Evolutionary conservation across 2,329 filamentous ascomycete species (phyloP).

Genomic region (Sarocladium brachiariae): DNA sequence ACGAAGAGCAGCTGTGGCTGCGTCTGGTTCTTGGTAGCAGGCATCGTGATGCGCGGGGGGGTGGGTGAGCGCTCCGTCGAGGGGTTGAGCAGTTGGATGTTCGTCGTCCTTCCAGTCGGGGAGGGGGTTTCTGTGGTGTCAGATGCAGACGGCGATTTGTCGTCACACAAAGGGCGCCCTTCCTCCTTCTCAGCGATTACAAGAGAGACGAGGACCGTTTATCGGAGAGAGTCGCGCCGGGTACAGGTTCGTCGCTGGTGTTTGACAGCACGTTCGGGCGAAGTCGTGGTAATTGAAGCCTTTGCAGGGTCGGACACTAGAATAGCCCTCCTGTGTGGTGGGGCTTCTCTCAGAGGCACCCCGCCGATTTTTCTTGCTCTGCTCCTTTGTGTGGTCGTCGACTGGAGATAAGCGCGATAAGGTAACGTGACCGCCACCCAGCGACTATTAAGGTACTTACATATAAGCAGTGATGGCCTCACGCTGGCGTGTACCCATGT

Average conservation of each 20-base stretch:
- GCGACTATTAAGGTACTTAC: too few species aligned
- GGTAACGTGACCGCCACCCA: conserved; percentile 4
- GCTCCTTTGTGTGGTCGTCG: conserved; percentile 5
- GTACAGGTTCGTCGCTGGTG: not conserved
- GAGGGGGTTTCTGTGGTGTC: not conserved
- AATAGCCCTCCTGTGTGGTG: conserved; percentile 10
- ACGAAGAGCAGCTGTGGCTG: conserved; percentile 63
- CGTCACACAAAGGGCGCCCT: not conserved
- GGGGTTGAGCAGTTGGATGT: too few species aligned
- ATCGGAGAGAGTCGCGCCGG: not conserved
- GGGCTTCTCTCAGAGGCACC: conserved; percentile 3
- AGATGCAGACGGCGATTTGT: not conserved
- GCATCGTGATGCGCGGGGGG: conserved; percentile 18
- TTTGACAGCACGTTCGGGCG: conserved; percentile 5
- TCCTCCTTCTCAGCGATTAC: conserved; percentile 8
- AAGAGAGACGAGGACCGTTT: not conserved
- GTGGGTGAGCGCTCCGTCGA: conserved; percentile 1
- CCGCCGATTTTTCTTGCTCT: conserved; percentile 9
- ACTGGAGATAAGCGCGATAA: conserved; percentile 6
- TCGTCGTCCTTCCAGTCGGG: conserved; percentile 1
- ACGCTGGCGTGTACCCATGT: not conserved
- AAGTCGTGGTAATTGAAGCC: conserved; percentile 8
- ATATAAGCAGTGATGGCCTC: conserved; percentile 7
- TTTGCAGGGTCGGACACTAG: conserved; percentile 9
- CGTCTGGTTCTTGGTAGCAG: conserved; percentile 32